Base-by-base conservation (phyloP, 192 early-diverging fungal genomes). In the Coemansia biformis region DNA sequence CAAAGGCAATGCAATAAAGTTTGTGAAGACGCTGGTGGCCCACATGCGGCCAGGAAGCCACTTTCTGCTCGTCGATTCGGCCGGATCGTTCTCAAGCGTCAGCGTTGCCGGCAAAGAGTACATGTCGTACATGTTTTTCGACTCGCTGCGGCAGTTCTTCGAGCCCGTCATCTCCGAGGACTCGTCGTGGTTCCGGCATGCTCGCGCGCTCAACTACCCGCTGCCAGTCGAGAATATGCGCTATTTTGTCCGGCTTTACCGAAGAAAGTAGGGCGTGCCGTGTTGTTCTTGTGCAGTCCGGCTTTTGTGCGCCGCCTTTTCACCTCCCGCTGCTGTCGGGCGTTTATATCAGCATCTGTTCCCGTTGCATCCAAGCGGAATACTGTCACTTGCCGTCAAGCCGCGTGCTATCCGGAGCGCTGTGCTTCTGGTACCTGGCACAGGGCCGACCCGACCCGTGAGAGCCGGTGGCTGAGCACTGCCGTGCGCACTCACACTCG, bases 71-170 rank as follows among this genome's bases (percentile, higher is more conserved):
- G 86, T 87, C 8, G 94, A 97, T 51, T 91, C 89, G 14, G 94
- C 94, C 1, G 91, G 92, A 19, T 90, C 87, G 2, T 97, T 97
- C 55, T 93, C 91, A 4, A 85, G 92, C 42, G 55, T 90, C 14
- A 71, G 81, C 38, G 79, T 97, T 1, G 88, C 81, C 3, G 66
- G 57, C 46, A 76, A 73, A 26, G 81, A 70, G n/a, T 93, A 95
- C 57, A 97, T 90, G 94, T 80, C 92, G 4, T 92, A 88, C 48
- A 82, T 86, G 57, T 63, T 97, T 11, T 76, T 97, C 40, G 94
- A 97, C 59, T 79, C 81, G 26, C 75, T 97, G 13, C 65, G 76
- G 31, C 75, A 67, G 33, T 30, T 57, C 28, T 79, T 94, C 23
- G 81, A 84, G 47, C 72, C 72, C 14, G 66, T 93, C 8, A 58